Evolutionary conservation across 176 grass and related monocot species (phyloP), one percentile per base, ranked within the genome.

Genomic region (Phoenix roebelenii): DNA sequence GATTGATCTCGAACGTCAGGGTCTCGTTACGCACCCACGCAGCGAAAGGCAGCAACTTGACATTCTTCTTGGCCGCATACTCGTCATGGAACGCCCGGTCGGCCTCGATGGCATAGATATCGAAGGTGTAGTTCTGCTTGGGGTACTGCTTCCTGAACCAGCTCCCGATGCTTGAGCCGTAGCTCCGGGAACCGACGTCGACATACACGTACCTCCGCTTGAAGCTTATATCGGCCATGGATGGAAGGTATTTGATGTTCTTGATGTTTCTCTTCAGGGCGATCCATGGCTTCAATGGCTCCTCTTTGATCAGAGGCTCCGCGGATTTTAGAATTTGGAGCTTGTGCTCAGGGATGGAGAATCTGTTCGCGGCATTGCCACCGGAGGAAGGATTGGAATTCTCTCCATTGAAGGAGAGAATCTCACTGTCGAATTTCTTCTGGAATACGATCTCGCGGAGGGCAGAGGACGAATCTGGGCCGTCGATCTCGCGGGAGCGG

Each of bases 61-160:
- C 69, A 15, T 82, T 78, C 29, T 82, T 90, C 75, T 58, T 90
- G 4, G 61, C 16, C 49, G 77, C 74, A 15, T 91, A 91, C 60
- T 91, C 83, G 15, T 58, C 35, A 23, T 86, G 83, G 76, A 91
- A 91, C 32, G 79, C 73, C 15, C 59, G 63, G 57, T 91, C 87
- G 4, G 87, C 87, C 69, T 91, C 87, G 1, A 91, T 73, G 68
- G 87, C 87, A 64, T 80, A 91, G 22, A 91, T 75, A 48, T 83
- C 60, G 60, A 91, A 91, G 24, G 69, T 86, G 69, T 75, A 83
- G 66, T 91, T 91, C 74, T 86, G 87, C 74, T 91, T 91, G 0
- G 87, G 87, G 60, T 91, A 91, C 50, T 77, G 87, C 63, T 91
- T 91, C 25, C 74, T 78, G 76, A 91, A 91, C 83, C 87, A 86